A percentile compares a stretch with the other conserved stretches of the same genome.
These are phyloP conservation scores for Schizosaccharomyces osmophilus DNA, from an alignment of 805 yeast species.

Conservation along the genomic window DNA sequence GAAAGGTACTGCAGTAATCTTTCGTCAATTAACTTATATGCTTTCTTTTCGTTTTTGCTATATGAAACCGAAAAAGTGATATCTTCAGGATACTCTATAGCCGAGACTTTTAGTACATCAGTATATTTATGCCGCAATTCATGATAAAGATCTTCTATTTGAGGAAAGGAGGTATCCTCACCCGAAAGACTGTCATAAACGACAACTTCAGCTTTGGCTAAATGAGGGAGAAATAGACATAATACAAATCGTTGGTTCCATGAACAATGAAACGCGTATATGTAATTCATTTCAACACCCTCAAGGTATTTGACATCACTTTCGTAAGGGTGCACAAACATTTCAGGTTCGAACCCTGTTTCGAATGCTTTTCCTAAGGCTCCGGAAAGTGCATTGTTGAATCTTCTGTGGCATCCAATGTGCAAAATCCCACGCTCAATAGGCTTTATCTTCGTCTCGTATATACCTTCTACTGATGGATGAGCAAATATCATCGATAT, in stretches of 20 bases:
- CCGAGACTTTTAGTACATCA: not conserved
- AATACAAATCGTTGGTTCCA: slow-evolving; percentile 57
- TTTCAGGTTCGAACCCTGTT: slow-evolving; percentile 39
- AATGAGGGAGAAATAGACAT: slow-evolving; percentile 41
- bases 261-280: slow-evolving; percentile 43
- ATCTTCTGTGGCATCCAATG: slow-evolving; percentile 12
- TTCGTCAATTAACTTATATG: slow-evolving; percentile 27
- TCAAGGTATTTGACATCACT: slow-evolving; percentile 22
- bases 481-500: slow-evolving; percentile 41
- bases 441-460: slow-evolving; percentile 47
- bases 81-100: not conserved
- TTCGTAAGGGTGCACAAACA: slow-evolving; percentile 16
- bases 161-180: slow-evolving; percentile 37
- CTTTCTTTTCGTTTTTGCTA: slow-evolving; percentile 27
- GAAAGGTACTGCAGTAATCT: not conserved
- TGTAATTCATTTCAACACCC: slow-evolving; percentile 16
- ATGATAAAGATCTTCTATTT: slow-evolving; percentile 28
- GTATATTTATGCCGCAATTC: slow-evolving; percentile 21
- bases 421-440: not conserved
- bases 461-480: slow-evolving; percentile 38
- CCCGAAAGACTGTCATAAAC: slow-evolving; percentile 39
- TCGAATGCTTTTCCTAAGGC: slow-evolving; percentile 67
- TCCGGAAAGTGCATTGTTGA: slow-evolving; percentile 52
- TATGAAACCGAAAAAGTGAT: slow-evolving; percentile 22
- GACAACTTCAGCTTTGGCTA: slow-evolving; percentile 21